Conservation (phyloP, 2,329 filamentous ascomycete species). For the Fusarium sp. region DNA sequence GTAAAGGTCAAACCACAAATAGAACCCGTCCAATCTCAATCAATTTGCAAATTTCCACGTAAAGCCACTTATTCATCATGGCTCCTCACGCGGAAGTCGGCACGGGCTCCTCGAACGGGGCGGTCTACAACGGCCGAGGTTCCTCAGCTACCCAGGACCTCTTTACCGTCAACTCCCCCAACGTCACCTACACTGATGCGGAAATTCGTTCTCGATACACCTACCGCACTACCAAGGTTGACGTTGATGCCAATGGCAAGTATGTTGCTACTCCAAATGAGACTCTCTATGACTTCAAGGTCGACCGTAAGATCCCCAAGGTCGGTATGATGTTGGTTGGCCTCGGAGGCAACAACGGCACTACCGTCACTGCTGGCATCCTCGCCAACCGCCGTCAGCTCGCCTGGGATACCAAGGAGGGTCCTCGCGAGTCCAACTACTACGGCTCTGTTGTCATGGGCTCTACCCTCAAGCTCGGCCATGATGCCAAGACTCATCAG, state of each 20-base stretch:
- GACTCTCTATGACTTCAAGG: slow-evolving; percentile 96
- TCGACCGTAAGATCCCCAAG: slow-evolving; percentile 92
- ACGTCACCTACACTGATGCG: slow-evolving; percentile 88
- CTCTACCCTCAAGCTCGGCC: slow-evolving; percentile 96
- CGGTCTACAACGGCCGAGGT: slow-evolving; percentile 60
- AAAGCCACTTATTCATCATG: slow-evolving; percentile 69
- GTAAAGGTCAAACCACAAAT: slow-evolving; percentile 60
- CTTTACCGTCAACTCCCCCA: slow-evolving; percentile 91
- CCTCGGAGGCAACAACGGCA: slow-evolving; percentile 98
- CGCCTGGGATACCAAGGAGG: slow-evolving; percentile 94
- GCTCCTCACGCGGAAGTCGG: slow-evolving; percentile 85
- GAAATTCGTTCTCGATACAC: slow-evolving; percentile 95
- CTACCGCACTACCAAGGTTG: slow-evolving; percentile 92
- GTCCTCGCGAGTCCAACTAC: slow-evolving; percentile 88
- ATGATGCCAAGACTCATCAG: slow-evolving; percentile 82
- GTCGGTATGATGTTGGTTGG: slow-evolving; percentile 97
- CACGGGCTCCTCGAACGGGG: slow-evolving; percentile 69
- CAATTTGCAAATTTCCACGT: slow-evolving; percentile 41
- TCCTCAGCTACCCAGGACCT: slow-evolving; percentile 66
- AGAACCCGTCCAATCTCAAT: slow-evolving; percentile 45
- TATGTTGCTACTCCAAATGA: slow-evolving; percentile 87
- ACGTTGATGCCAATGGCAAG: slow-evolving; percentile 77
- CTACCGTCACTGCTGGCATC: slow-evolving; percentile 96
- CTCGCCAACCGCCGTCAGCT: slow-evolving; percentile 91
- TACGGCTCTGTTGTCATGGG: slow-evolving; percentile 98